Percentiles rank a stretch among this genome's conserved stretches.
These are phyloP conservation scores for Daldinia sp. DNA, from an alignment of 2,329 filamentous ascomycete genomes.

Conservation along the genomic window DNA sequence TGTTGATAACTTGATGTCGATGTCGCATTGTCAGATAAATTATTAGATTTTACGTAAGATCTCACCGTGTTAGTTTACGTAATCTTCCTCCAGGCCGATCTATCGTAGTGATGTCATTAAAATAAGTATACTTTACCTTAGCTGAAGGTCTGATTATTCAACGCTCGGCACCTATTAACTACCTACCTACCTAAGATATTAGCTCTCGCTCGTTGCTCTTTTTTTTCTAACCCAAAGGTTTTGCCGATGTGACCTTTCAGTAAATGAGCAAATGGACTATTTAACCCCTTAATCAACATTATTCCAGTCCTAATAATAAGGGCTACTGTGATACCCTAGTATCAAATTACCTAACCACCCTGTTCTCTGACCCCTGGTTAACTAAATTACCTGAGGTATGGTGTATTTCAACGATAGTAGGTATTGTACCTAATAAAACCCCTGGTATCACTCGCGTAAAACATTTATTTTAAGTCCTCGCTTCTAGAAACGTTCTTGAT, in stretches of 20 bases:
- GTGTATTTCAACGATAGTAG: background rate
- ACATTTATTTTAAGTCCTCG: background rate
- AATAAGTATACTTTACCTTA: background rate
- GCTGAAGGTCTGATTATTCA: background rate
- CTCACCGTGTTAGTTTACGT: background rate
- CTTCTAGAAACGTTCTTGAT: slow-evolving; percentile 2
- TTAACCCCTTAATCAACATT: background rate
- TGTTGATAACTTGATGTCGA: background rate
- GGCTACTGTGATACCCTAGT: background rate
- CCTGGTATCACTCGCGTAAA: background rate
- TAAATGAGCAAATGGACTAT: background rate
- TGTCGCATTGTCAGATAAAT: background rate
- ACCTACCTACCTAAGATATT: background rate
- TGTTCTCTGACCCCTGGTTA: background rate
- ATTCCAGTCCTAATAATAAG: background rate
- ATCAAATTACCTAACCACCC: background rate
- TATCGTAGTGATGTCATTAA: background rate
- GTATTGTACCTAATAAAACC: background rate
- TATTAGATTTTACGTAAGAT: background rate
- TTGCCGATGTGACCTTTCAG: background rate
- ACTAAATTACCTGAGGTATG: background rate
- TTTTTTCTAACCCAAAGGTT: background rate
- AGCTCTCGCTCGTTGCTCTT: background rate
- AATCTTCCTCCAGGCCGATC: background rate
- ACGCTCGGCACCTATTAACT: background rate